phyloP scores from a whole-genome alignment of 768 basidiomycete species.

The Filobasidium wieringae region DNA sequence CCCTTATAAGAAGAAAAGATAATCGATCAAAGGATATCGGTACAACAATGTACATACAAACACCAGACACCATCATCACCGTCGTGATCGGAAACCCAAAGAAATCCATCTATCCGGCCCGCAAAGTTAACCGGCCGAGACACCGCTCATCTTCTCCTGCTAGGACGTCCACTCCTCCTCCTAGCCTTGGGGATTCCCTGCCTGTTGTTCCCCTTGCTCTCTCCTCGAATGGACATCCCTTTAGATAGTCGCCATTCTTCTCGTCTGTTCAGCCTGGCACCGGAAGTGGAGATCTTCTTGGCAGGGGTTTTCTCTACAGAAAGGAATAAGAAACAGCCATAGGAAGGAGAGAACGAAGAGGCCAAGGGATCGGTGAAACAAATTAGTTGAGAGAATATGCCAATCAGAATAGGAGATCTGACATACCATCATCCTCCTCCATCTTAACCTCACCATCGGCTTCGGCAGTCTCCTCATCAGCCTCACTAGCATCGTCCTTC shows the following conservation, averaged over 20 bases:
- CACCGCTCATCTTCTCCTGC: conserved; percentile 24
- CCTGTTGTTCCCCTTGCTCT: conserved; percentile 23
- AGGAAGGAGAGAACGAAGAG: neutral
- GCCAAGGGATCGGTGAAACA: no score
- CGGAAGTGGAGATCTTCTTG: conserved; percentile 63
- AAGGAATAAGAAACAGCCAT: neutral
- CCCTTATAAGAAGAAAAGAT: no score
- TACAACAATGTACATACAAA: no score
- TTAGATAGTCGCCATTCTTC: conserved; percentile 76
- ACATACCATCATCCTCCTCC: neutral
- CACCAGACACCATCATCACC: no score
- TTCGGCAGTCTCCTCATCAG: neutral
- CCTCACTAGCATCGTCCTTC: conserved; percentile 1
- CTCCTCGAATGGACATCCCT: conserved; percentile 42
- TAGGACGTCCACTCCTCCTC: conserved; percentile 22
- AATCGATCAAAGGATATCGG: no score
- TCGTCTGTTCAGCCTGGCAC: conserved; percentile 59
- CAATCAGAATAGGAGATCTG: no score
- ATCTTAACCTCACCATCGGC: neutral
- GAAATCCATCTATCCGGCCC: no score
- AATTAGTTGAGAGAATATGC: no score
- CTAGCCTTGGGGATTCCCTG: conserved; percentile 17
- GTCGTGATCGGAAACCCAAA: no score
- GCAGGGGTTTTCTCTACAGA: conserved; percentile 24
- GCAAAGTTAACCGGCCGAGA: no score